Base-by-base conservation (phyloP, 352 stramenopile genomes). In the Globisporangium alternatum region DNA sequence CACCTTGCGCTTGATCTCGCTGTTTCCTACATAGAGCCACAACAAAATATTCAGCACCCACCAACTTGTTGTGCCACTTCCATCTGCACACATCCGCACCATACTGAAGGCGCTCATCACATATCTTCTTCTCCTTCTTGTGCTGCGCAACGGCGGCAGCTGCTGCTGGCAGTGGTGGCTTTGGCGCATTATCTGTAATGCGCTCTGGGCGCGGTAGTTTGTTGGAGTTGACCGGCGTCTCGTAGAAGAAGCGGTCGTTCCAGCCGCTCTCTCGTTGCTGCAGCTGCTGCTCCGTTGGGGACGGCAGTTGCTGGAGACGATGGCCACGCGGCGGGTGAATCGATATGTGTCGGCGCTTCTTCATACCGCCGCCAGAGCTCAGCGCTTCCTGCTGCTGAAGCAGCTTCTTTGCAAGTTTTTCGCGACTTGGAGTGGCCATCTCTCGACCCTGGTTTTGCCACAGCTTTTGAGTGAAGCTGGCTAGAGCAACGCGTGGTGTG, bases 181-280 rank as follows among this genome's bases (percentile, higher is more conserved):
- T 55, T 7, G 68, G 64, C 7, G 56, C 66, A 33, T 58, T 78
- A 0, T 64, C 62, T 21, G 35, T n/a, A 9, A 59, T 67, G 35
- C 69, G 69, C n/a, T 74, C 62, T 3, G 72, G 54, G 8, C 70
- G 72, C 6, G 58, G 66, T 0, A 66, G 66, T 43, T 87, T 85
- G 41, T 80, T 89, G 6, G 74, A 76, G 43, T 81, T 81, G 15
- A 67, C 66, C 4, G 77, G 80, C 30, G 70, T 67, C n/a, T 89
- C 75, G 13, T 86, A 71, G 22, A 75, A 70, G 60, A 93, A 93
- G 1, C 82, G 82, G 61, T 88, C 80, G 44, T 93, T 89, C 82
- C 82, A 93, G 7, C 77, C 84, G 55, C 83, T 78, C 41, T 93
- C 82, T 31, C 81, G 82, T 37, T 83, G 72, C 54, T 80, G 74